Percentiles rank a stretch among this genome's conserved stretches.
Evolutionary conservation across 495 filamentous ascomycete species (phyloP).

Genomic region (Beverwykella pulmonaria): DNA sequence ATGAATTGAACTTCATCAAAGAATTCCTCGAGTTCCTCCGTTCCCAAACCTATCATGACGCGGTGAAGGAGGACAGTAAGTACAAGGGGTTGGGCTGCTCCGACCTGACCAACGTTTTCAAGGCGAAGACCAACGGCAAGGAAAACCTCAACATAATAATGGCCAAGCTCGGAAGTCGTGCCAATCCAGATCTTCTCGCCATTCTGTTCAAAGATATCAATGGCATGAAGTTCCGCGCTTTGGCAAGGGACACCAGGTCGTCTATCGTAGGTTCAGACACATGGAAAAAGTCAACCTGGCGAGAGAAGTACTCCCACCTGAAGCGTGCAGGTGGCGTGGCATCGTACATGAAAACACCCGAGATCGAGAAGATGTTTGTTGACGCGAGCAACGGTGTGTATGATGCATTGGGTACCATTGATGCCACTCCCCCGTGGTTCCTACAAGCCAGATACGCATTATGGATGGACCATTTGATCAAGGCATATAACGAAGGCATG

Average conservation of each 20-base stretch:
- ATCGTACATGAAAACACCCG: neutral
- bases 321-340: neutral
- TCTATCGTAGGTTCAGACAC: neutral
- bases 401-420: neutral
- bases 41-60: neutral
- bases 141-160: neutral
- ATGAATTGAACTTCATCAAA: conserved; percentile 10
- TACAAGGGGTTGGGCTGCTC: neutral
- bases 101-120: neutral
- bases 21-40: conserved; percentile 9
- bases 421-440: neutral
- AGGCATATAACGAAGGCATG: neutral
- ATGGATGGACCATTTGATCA: conserved; percentile 8
- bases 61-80: neutral
- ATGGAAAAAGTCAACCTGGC: conserved; percentile 1
- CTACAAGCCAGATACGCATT: conserved; percentile 1
- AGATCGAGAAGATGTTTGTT: conserved; percentile 5
- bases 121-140: neutral
- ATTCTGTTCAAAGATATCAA: conserved; percentile 16
- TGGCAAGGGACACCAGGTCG: neutral
- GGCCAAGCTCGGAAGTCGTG: neutral
- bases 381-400: conserved; percentile 1
- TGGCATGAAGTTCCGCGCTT: conserved; percentile 11
- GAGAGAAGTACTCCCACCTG: conserved; percentile 7
- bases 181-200: neutral